A percentile compares a stretch with the other conserved stretches of the same genome.
Conservation (phyloP, 2,329 filamentous ascomycete genomes). For the Cercospora sp. region DNA sequence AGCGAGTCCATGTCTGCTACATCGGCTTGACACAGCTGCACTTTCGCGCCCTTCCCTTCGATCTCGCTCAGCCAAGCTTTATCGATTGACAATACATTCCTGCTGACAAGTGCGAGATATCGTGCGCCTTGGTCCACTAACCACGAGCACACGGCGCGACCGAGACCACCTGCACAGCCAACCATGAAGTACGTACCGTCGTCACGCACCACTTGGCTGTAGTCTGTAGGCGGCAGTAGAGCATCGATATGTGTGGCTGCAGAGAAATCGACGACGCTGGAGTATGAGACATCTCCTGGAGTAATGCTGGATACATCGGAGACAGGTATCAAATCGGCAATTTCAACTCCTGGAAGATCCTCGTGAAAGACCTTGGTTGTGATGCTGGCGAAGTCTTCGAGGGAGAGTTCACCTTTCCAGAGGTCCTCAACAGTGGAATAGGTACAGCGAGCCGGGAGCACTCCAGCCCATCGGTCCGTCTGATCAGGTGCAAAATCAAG, state of each 20-base stretch:
- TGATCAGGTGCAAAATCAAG: slow-evolving; percentile 12
- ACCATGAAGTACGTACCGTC: slow-evolving; percentile 20
- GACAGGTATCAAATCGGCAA: slow-evolving; percentile 2
- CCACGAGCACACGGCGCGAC: slow-evolving; percentile 37
- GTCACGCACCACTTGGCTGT: slow-evolving; percentile 9
- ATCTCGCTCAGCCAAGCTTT: slow-evolving; percentile 8
- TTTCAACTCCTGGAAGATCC: slow-evolving; percentile 2
- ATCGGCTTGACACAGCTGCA: slow-evolving; percentile 8
- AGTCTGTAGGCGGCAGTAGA: slow-evolving; percentile 8
- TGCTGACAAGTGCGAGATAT: slow-evolving; percentile 24
- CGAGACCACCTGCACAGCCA: slow-evolving; percentile 37
- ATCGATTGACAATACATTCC: slow-evolving; percentile 16
- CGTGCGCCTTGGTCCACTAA: slow-evolving; percentile 37
- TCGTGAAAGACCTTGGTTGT: slow-evolving; percentile 9
- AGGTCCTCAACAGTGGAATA: slow-evolving; percentile 7
- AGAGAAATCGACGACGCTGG: slow-evolving; percentile 13
- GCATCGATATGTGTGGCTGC: slow-evolving; percentile 12
- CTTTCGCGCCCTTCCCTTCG: slow-evolving; percentile 9
- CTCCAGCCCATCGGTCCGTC: slow-evolving; percentile 4
- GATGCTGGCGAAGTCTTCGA: slow-evolving; percentile 4
- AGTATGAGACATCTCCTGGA: slow-evolving; percentile 9
- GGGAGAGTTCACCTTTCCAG: slow-evolving; percentile 6
- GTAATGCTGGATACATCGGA: slow-evolving; percentile 8
- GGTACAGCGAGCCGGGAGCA: slow-evolving; percentile 8
- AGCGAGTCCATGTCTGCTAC: slow-evolving; percentile 8